phyloP scores from a whole-genome alignment of 139 green algal species.

The Asterochloris sp. region DNA sequence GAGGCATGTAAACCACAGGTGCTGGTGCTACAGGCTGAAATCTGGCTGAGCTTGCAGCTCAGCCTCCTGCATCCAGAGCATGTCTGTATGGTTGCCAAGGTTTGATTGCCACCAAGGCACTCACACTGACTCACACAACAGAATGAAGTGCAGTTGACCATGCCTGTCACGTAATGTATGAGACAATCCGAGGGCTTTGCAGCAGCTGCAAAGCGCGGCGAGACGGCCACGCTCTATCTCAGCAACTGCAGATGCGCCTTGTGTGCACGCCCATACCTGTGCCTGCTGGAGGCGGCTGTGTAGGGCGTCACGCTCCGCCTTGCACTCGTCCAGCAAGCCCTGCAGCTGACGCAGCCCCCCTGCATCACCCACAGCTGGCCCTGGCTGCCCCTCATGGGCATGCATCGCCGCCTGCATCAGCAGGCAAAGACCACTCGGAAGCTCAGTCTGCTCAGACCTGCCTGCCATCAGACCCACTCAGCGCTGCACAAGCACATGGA shows the following conservation, averaged over 20 bases:
- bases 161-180: neutral
- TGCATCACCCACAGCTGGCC: neutral
- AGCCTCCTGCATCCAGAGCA: no score
- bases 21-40: no score
- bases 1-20: no score
- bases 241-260: no score
- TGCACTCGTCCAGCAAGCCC: conserved; percentile 32
- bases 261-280: neutral
- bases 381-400: neutral
- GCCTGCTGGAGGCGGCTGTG: conserved; percentile 51
- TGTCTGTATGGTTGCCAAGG: no score
- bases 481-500: neutral
- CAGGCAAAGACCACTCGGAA: neutral
- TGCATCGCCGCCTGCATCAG: neutral
- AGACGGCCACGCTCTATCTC: no score
- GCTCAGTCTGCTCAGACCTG: neutral
- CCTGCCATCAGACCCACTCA: neutral
- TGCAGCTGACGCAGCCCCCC: conserved; percentile 37
- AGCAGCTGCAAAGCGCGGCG: neutral
- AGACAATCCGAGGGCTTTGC: neutral
- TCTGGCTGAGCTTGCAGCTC: no score
- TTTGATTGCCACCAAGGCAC: no score
- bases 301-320: conserved; percentile 30
- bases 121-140: neutral
- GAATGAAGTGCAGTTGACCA: neutral